phyloP scores from a whole-genome alignment of 2,329 filamentous ascomycete genomes.

The Tolypocladium amazonense region DNA sequence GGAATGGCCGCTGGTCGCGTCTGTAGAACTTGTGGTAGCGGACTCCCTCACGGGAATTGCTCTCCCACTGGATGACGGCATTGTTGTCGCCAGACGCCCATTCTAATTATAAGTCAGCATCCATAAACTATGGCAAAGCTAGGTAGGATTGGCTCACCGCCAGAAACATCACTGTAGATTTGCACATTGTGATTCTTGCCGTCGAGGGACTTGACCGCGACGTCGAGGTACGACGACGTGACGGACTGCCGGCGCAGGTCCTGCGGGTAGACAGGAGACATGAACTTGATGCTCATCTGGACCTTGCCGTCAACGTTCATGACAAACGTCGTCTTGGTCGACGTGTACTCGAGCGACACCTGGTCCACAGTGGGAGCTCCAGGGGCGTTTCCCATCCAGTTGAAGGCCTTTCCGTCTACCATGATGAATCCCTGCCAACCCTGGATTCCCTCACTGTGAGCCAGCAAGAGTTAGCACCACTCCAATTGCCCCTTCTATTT shows the following conservation, averaged over 20 bases:
- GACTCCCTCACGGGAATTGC: conserved; percentile 36
- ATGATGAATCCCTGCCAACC: conserved; percentile 61
- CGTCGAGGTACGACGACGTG: conserved; percentile 59
- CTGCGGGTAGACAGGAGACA: conserved; percentile 57
- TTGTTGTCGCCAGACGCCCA: conserved; percentile 55
- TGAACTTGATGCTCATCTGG: conserved; percentile 56
- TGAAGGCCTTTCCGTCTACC: conserved; percentile 53
- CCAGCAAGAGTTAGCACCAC: neutral
- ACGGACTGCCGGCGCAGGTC: conserved; percentile 59
- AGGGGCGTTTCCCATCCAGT: conserved; percentile 54
- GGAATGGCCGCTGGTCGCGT: conserved; percentile 51
- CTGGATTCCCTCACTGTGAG: conserved; percentile 35
- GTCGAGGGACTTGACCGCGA: conserved; percentile 52
- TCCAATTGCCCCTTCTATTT: neutral
- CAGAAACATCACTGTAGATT: conserved; percentile 61
- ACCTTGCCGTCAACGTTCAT: conserved; percentile 53
- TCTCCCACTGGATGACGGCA: conserved; percentile 52
- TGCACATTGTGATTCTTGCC: conserved; percentile 53
- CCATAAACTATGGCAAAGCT: neutral
- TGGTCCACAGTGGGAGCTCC: conserved; percentile 45
- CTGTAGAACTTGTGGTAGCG: conserved; percentile 55
- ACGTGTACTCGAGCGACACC: conserved; percentile 56
- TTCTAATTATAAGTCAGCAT: conserved; percentile 34
- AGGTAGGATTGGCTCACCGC: conserved; percentile 7
- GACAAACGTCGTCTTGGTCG: conserved; percentile 60